Percentiles rank a stretch among this genome's conserved stretches.
Evolutionary conservation across 116 monocot genomes (phyloP).

Genomic region (Phalaenopsis hybrid): DNA sequence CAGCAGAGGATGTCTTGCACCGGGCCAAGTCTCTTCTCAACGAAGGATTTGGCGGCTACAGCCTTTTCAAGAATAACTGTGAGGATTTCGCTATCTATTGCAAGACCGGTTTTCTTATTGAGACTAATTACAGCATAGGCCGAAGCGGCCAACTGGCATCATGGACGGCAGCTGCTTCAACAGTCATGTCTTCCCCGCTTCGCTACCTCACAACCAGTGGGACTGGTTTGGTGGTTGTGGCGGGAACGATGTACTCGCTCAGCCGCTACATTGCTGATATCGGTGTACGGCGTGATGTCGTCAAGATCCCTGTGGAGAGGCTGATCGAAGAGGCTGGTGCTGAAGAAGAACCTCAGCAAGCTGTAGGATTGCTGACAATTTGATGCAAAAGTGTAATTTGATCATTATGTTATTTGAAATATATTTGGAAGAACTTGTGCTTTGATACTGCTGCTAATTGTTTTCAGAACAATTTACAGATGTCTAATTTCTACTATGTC

Average conservation of each 20-base stretch:
- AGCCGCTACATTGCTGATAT: conserved; percentile 60
- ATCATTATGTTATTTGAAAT: not conserved
- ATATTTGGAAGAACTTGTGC: not conserved
- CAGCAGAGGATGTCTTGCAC: conserved; percentile 33
- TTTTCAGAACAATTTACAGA: too few species aligned
- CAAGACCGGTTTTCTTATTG: conserved; percentile 76
- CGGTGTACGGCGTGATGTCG: conserved; percentile 53
- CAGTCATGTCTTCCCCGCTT: conserved; percentile 42
- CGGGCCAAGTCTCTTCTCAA: conserved; percentile 65
- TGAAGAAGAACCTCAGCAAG: not conserved
- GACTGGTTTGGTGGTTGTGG: conserved; percentile 28
- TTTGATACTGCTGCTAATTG: not conserved
- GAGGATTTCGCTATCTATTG: conserved; percentile 98
- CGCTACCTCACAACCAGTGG: conserved; percentile 43
- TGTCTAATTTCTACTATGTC: too few species aligned
- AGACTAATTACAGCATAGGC: conserved; percentile 28
- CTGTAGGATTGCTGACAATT: not conserved
- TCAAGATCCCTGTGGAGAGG: conserved; percentile 56
- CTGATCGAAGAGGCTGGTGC: conserved; percentile 19
- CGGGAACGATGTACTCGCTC: conserved; percentile 43
- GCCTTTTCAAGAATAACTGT: conserved; percentile 85
- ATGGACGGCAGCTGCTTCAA: conserved; percentile 34
- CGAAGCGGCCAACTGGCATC: conserved; percentile 68
- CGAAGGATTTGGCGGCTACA: conserved; percentile 68
- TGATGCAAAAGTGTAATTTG: not conserved